A percentile compares a stretch with the other conserved stretches of the same genome.
Conservation (phyloP, 1,284 basidiomycete genomes). For the Cutaneotrichosporon mucoides region DNA sequence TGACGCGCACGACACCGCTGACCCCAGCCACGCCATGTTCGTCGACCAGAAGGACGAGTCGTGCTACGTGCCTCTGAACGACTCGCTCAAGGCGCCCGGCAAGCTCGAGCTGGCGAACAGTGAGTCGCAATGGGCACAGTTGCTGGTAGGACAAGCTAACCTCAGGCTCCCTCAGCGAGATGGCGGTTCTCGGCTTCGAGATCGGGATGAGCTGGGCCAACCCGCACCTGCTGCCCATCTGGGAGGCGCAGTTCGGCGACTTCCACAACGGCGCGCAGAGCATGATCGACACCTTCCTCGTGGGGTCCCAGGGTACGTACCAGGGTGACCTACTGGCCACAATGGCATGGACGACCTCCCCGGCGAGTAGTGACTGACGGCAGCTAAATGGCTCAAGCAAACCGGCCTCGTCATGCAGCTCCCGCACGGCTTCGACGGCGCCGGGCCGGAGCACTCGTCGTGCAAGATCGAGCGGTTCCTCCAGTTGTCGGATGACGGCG, state of each 20-base stretch:
- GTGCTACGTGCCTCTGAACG: constrained; percentile 71
- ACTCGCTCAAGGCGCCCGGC: constrained; percentile 54
- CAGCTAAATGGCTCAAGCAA: constrained; percentile 90
- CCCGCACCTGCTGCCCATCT: constrained; percentile 72
- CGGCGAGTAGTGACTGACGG: constrained; percentile 8
- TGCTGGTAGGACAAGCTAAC: too few species aligned
- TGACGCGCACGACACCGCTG: not conserved
- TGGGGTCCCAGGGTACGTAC: constrained; percentile 79
- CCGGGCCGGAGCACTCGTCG: constrained; percentile 85
- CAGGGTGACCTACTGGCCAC: too few species aligned
- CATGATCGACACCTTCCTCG: constrained; percentile 80
- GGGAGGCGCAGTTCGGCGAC: constrained; percentile 87
- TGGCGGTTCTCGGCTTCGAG: constrained; percentile 79
- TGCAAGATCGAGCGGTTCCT: constrained; percentile 79
- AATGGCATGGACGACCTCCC: too few species aligned
- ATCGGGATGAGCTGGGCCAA: constrained; percentile 82
- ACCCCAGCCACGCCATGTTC: constrained; percentile 74
- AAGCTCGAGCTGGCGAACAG: constrained; percentile 80
- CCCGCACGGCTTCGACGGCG: constrained; percentile 81
- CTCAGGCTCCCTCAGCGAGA: constrained; percentile 65
- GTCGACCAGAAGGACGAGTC: constrained; percentile 77
- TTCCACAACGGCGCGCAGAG: constrained; percentile 87
- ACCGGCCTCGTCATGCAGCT: constrained; percentile 81
- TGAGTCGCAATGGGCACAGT: too few species aligned
- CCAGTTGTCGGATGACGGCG: constrained; percentile 52